phyloP scores from a whole-genome alignment of 2,329 filamentous ascomycete species.

The Colletotrichum godetiae region DNA sequence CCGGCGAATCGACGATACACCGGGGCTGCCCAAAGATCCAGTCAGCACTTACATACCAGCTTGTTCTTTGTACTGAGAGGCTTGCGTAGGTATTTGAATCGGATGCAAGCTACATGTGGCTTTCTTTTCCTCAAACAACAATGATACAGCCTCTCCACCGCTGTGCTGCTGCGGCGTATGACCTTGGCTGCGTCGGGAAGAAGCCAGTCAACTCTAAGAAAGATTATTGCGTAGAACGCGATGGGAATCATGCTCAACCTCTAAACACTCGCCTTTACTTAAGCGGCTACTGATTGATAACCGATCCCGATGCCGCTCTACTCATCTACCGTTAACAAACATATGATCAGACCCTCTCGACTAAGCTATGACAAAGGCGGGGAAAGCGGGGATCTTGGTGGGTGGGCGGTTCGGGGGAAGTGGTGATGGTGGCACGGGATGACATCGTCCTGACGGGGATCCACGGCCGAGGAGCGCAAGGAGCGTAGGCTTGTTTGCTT shows the following conservation, averaged over 20 bases:
- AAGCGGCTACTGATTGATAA: neutral
- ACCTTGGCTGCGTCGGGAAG: neutral
- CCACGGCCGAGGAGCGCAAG: neutral
- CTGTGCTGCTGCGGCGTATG: constrained; percentile 7
- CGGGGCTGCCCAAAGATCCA: neutral
- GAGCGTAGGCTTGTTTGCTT: neutral
- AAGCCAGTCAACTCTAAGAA: neutral
- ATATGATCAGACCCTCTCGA: constrained; percentile 19
- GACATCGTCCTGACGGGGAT: constrained; percentile 21
- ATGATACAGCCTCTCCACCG: neutral
- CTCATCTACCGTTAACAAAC: neutral
- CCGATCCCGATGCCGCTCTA: neutral
- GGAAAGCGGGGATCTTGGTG: constrained; percentile 38
- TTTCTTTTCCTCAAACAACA: constrained; percentile 1
- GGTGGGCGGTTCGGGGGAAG: constrained; percentile 1
- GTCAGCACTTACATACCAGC: constrained; percentile 3
- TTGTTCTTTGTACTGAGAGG: neutral
- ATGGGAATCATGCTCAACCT: neutral
- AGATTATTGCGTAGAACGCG: too few species aligned
- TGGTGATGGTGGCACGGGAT: constrained; percentile 25
- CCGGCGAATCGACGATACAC: neutral
- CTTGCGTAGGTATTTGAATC: neutral
- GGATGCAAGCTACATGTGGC: neutral
- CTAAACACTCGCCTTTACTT: neutral
- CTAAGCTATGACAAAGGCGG: constrained; percentile 49